These are phyloP conservation scores for Fulvia fulva DNA, from an alignment of 2,329 filamentous ascomycete species.

Conservation along the genomic window DNA sequence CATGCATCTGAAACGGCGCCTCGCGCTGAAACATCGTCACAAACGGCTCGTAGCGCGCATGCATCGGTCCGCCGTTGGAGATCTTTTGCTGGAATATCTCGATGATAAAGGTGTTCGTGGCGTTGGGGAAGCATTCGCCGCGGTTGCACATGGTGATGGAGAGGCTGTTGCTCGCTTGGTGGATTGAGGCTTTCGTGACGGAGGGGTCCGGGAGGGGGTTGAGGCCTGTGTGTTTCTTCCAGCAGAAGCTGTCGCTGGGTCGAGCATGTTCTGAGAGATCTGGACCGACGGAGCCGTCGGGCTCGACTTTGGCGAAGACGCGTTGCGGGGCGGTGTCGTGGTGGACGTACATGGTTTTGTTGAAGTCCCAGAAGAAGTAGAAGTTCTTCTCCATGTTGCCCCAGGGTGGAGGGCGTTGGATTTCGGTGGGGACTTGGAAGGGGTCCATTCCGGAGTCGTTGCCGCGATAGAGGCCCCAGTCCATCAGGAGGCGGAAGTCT, in stretches of 20 bases:
- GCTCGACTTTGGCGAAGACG: slow-evolving; percentile 45
- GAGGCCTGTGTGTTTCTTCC: slow-evolving; percentile 2
- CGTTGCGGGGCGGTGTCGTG: slow-evolving; percentile 52
- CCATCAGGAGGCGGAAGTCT: slow-evolving; percentile 48
- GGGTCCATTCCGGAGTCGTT: slow-evolving; percentile 30
- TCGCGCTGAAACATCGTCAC: slow-evolving; percentile 49
- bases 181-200: slow-evolving; percentile 40
- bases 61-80: slow-evolving; percentile 40
- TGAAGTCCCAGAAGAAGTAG: slow-evolving; percentile 55
- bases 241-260: slow-evolving; percentile 19
- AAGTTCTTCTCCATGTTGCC: slow-evolving; percentile 57
- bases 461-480: slow-evolving; percentile 9
- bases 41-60: slow-evolving; percentile 55
- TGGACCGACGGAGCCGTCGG: slow-evolving; percentile 46
- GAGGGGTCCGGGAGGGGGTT: not conserved
- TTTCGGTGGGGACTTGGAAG: slow-evolving; percentile 48
- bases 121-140: slow-evolving; percentile 46
- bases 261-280: slow-evolving; percentile 43
- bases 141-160: slow-evolving; percentile 53
- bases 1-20: slow-evolving; percentile 50
- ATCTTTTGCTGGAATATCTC: slow-evolving; percentile 55
- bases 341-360: slow-evolving; percentile 47
- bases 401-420: slow-evolving; percentile 49
- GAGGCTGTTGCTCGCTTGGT: slow-evolving; percentile 59
- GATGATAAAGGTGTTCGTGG: slow-evolving; percentile 53